These are phyloP conservation scores for Lentinula lateritia DNA, from an alignment of 768 basidiomycete genomes.

Conservation along the genomic window DNA sequence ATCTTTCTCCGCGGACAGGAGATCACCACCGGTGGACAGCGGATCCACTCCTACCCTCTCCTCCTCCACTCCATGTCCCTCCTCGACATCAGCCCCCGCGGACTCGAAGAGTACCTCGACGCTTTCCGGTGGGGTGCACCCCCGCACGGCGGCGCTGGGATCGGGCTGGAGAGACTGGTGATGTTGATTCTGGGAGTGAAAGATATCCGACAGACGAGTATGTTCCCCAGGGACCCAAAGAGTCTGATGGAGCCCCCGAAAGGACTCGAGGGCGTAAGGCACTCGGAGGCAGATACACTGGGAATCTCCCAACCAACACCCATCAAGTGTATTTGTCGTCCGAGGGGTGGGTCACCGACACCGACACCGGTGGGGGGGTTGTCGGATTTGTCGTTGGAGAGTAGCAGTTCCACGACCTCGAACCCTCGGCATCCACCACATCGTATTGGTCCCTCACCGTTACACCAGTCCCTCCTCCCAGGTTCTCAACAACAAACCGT, in stretches of 20 bases:
- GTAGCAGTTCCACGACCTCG: background rate
- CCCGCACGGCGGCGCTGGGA: conserved; percentile 46
- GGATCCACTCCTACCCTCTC: conserved; percentile 27
- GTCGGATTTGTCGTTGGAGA: background rate
- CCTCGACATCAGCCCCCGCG: background rate
- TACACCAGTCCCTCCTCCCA: background rate
- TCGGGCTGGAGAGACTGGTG: conserved; percentile 46
- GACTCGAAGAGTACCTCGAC: conserved; percentile 37
- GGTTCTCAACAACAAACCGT: background rate
- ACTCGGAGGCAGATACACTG: background rate
- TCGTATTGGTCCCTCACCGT: background rate
- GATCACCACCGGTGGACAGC: conserved; percentile 49
- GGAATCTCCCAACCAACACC: background rate
- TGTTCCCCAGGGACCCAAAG: conserved; percentile 44
- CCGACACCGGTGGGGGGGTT: background rate
- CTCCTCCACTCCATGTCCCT: background rate
- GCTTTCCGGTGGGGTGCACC: conserved; percentile 45
- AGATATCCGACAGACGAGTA: conserved; percentile 36
- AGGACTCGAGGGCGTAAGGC: background rate
- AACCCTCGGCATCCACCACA: background rate
- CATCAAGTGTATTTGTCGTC: background rate
- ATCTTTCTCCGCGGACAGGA: conserved; percentile 55
- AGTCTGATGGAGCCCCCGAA: background rate
- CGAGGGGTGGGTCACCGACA: background rate
- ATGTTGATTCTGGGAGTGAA: conserved; percentile 45